Evolutionary conservation across 805 yeast species (phyloP).

Genomic region (Kockiozyma suomiensis): DNA sequence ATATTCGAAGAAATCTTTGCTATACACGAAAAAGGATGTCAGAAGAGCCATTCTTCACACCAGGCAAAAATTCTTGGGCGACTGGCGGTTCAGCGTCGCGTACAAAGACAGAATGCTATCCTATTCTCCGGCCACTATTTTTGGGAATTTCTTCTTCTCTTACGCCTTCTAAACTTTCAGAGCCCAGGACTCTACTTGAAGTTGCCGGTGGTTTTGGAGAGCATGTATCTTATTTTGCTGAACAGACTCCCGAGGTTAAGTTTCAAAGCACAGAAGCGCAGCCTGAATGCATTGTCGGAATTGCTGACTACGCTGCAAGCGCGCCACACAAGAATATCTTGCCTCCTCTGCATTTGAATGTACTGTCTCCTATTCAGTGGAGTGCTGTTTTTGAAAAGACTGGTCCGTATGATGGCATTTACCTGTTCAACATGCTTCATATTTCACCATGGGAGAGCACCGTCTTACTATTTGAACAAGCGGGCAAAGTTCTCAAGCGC

Average conservation of each 20-base stretch:
- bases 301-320: constrained; percentile 13
- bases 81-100: constrained; percentile 31
- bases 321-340: constrained; percentile 9
- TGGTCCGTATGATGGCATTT: constrained; percentile 23
- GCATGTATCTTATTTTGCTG: constrained; percentile 29
- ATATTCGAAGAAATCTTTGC: neutral
- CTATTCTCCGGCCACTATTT: constrained; percentile 14
- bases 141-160: constrained; percentile 5
- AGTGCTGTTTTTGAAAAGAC: neutral
- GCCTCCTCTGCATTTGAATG: constrained; percentile 23
- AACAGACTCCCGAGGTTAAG: constrained; percentile 11
- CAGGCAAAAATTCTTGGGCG: constrained; percentile 33
- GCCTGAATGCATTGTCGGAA: constrained; percentile 27
- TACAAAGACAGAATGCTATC: constrained; percentile 27
- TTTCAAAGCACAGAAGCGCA: constrained; percentile 34
- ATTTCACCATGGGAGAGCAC: constrained; percentile 31
- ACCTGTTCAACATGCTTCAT: constrained; percentile 30
- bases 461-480: constrained; percentile 13
- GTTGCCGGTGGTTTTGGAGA: constrained; percentile 33
- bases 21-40: neutral
- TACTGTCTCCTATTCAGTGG: constrained; percentile 19
- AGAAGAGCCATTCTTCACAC: constrained; percentile 12
- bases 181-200: constrained; percentile 17
- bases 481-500: constrained; percentile 9
- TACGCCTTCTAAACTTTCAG: neutral